Conservation (phyloP, 2,329 filamentous ascomycete genomes). For the Xylariales sp. region DNA sequence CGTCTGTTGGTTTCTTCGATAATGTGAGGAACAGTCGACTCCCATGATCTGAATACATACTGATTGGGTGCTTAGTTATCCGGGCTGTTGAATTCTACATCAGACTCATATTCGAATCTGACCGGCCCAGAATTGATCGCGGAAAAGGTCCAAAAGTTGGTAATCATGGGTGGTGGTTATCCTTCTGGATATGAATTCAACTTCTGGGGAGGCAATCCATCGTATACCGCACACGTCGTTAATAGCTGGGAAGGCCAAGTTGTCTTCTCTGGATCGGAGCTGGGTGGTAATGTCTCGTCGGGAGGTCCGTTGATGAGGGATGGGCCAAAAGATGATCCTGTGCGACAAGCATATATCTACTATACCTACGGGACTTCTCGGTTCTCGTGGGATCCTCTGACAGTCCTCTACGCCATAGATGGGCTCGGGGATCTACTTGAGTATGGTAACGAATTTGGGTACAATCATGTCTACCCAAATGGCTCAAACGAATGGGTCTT, state of each 20-base stretch:
- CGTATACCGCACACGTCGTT: conserved; percentile 36
- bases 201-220: conserved; percentile 37
- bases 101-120: conserved; percentile 34
- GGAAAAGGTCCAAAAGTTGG: conserved; percentile 42
- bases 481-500: conserved; percentile 40
- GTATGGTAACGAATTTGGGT: conserved; percentile 32
- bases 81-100: conserved; percentile 37
- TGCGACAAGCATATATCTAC: conserved; percentile 34
- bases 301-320: conserved; percentile 31
- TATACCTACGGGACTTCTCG: conserved; percentile 31
- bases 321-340: conserved; percentile 28
- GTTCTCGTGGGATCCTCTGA: conserved; percentile 38
- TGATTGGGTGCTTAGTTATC: conserved; percentile 30
- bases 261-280: conserved; percentile 38
- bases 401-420: conserved; percentile 33
- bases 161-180: conserved; percentile 49
- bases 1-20: conserved; percentile 40
- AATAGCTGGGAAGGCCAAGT: conserved; percentile 37
- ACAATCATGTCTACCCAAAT: conserved; percentile 34
- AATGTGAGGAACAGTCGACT: conserved; percentile 23
- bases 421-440: conserved; percentile 32
- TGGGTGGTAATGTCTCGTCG: conserved; percentile 36
- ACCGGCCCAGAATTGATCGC: conserved; percentile 35
- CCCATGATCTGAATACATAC: conserved; percentile 5
- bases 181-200: conserved; percentile 44